phyloP scores from a whole-genome alignment of 1,284 basidiomycete species.

The Apiotrichum akiyoshidainum region DNA sequence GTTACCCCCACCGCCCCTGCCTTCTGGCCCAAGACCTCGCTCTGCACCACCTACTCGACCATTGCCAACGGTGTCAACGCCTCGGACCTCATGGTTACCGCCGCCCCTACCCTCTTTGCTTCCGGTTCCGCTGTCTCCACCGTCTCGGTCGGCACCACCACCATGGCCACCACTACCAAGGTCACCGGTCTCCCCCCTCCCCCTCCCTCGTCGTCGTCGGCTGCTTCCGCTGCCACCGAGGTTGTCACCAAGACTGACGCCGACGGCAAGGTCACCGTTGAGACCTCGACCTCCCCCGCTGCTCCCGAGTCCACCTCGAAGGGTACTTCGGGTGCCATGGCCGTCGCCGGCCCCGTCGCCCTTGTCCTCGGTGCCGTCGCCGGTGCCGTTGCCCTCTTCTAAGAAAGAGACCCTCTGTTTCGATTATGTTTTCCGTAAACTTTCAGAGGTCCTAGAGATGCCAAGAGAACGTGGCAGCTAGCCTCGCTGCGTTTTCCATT shows the following conservation, averaged over 20 bases:
- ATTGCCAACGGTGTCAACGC: constrained; percentile 46
- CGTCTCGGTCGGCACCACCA: constrained; percentile 27
- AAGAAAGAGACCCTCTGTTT: constrained; percentile 9
- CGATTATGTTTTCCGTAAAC: too few species aligned
- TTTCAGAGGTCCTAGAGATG: too few species aligned
- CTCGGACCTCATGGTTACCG: constrained; percentile 36
- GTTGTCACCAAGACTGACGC: constrained; percentile 15
- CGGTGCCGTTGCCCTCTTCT: constrained; percentile 30
- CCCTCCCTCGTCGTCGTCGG: not conserved
- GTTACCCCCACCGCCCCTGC: constrained; percentile 40
- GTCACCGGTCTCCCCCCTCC: constrained; percentile 5
- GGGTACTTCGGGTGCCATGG: constrained; percentile 5
- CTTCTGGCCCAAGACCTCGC: constrained; percentile 45
- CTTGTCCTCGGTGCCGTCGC: constrained; percentile 17
- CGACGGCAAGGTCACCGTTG: not conserved
- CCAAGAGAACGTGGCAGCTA: too few species aligned
- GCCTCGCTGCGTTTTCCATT: too few species aligned
- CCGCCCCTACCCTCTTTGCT: constrained; percentile 30
- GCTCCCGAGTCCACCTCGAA: constrained; percentile 2
- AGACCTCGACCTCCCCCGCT: not conserved
- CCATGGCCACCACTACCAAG: constrained; percentile 17
- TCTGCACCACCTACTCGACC: constrained; percentile 49
- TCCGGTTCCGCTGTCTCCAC: constrained; percentile 24
- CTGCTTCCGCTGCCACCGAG: constrained; percentile 10
- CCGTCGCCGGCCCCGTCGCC: constrained; percentile 9